Percentiles rank a stretch among this genome's conserved stretches.
Evolutionary conservation across 2,329 filamentous ascomycete genomes (phyloP).

Genomic region (Sclerotinia minor): DNA sequence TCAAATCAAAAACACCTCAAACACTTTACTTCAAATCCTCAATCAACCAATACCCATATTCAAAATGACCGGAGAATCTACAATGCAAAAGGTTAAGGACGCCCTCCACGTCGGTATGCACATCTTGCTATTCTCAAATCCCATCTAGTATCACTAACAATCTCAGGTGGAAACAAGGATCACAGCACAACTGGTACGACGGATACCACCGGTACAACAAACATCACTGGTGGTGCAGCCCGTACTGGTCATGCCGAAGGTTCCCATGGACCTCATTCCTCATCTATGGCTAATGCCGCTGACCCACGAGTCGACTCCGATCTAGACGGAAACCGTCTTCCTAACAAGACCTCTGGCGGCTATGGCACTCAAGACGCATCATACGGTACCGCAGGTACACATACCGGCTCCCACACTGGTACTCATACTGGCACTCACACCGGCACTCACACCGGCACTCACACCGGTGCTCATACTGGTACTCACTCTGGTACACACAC

Average conservation of each 20-base stretch:
- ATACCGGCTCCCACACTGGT: slow-evolving; percentile 41
- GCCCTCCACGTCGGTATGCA: slow-evolving; percentile 39
- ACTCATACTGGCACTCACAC: slow-evolving; percentile 6
- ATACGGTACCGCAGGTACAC: slow-evolving; percentile 39
- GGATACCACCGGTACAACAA: slow-evolving; percentile 17
- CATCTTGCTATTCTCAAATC: not conserved
- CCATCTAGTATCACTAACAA: not conserved
- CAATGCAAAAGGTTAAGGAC: slow-evolving; percentile 52
- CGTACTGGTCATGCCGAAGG: slow-evolving; percentile 30
- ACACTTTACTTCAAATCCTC: slow-evolving; percentile 16
- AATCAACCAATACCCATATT: slow-evolving; percentile 22
- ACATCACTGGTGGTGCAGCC: slow-evolving; percentile 25
- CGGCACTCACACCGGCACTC: not conserved
- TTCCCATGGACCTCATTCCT: slow-evolving; percentile 36
- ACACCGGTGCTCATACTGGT: slow-evolving; percentile 24
- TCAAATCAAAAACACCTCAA: not conserved
- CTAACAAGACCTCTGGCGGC: not conserved
- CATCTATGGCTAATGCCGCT: slow-evolving; percentile 44
- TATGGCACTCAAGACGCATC: not conserved
- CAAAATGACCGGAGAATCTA: slow-evolving; percentile 45
- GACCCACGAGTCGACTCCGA: slow-evolving; percentile 44
- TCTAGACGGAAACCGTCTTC: slow-evolving; percentile 49
- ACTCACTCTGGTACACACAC: slow-evolving; percentile 23
- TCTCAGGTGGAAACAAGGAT: not conserved
- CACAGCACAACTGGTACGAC: not conserved